Evolutionary conservation across 257 asterid species (phyloP).

Genomic region (Cordia subcordata): DNA sequence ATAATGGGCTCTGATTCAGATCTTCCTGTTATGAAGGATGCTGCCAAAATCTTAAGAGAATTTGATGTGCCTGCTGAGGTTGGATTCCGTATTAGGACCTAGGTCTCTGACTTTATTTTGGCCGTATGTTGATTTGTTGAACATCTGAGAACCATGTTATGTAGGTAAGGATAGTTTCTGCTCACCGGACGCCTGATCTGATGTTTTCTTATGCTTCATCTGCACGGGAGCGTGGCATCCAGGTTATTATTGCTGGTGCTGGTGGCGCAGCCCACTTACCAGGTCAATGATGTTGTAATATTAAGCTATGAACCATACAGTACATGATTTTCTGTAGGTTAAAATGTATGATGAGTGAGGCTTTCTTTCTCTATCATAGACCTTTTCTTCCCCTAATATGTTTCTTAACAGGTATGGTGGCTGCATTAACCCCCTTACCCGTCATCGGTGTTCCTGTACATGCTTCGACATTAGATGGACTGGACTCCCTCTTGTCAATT

Average conservation of each 20-base stretch:
- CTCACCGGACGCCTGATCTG: slow-evolving; percentile 90
- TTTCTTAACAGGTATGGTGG: slow-evolving; percentile 78
- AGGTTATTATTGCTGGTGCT: slow-evolving; percentile 96
- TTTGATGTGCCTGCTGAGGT: slow-evolving; percentile 90
- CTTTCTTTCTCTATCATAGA: no score
- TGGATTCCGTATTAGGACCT: neutral
- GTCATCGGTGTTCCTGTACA: slow-evolving; percentile 99
- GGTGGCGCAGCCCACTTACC: slow-evolving; percentile 99
- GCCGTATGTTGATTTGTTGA: neutral
- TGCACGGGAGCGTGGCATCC: slow-evolving; percentile 90
- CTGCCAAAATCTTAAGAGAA: slow-evolving; percentile 74
- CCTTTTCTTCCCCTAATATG: neutral
- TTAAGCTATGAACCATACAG: neutral
- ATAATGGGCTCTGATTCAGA: slow-evolving; percentile 99
- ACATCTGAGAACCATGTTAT: slow-evolving; percentile 11
- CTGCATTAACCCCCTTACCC: slow-evolving; percentile 94
- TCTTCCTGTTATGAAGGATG: slow-evolving; percentile 98
- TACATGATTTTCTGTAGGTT: no score
- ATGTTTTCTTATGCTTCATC: slow-evolving; percentile 77
- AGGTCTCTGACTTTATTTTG: neutral
- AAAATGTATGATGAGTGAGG: no score
- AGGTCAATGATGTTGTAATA: slow-evolving; percentile 33
- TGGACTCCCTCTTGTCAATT: slow-evolving; percentile 89
- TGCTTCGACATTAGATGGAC: slow-evolving; percentile 85
- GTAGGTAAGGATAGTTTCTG: slow-evolving; percentile 93